Evolutionary conservation across 148 eudicot species (phyloP), one percentile per base, ranked within the genome.

Genomic region (Heliosperma pusillum): DNA sequence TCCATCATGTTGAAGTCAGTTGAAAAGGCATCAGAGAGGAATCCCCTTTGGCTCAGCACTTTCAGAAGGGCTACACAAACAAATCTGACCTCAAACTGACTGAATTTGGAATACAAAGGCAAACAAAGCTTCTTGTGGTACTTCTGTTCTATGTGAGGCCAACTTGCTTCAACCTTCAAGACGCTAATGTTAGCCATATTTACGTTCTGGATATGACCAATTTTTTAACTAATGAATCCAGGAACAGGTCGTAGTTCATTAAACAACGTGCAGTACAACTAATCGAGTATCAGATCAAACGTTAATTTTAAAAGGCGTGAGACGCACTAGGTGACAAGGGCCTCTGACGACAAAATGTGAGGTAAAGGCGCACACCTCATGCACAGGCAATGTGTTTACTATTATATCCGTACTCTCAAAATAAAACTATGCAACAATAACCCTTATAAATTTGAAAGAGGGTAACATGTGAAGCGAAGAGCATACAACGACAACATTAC

Each of bases 1-100:
- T 82, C 80, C 81, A 71, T 77, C 74, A 72, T 63, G 60, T 78
- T 83, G 36, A 78, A 22, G 44, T 85, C 87, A 83, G 81, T 86
- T 72, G 78, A 77, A 79, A 78, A 79, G 77, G 82, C 85, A 81
- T 73, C 78, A 76, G 86, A 81, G 77, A 92, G 86, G 83, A 88
- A 82, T 58, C 99, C 94, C 83, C 92, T 84, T 77, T 86, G 89
- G 70, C 86, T 91, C 82, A 92, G 77, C 66, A 89, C 94, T 33
- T 87, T 90, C 85, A 95, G 56, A 59, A 95, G 88, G 53, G 97
- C 99, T 95, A 72, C 85, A 84, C 42, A 72, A 42, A 45, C 5
- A 84, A 83, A 80, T 58, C n/a, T 36, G 40, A 36, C 74, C 58
- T 50, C 61, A 61, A 17, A 16, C 73, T 20, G 64, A 50, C 70